Conservation (phyloP, 441 rosid species). For the Theobroma grandiflorum region DNA sequence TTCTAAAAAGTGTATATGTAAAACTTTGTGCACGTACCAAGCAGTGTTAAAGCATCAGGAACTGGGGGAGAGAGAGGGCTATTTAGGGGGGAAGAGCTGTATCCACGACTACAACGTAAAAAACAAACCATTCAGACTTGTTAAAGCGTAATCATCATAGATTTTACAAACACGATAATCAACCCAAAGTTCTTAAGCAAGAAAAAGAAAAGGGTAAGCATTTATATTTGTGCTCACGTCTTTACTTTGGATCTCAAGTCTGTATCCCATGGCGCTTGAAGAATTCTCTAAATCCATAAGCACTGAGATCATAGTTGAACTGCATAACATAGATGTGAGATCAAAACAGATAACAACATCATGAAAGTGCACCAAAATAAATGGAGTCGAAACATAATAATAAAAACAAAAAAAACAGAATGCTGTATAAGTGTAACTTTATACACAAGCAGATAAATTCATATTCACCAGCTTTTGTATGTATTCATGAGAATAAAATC, state of each 20-base stretch:
- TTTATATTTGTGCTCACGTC: background rate
- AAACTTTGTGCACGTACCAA: no score
- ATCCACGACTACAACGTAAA: background rate
- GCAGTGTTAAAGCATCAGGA: no score
- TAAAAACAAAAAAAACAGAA: background rate
- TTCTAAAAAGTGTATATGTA: no score
- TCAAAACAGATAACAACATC: background rate
- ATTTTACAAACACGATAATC: background rate
- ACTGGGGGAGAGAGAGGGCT: no score
- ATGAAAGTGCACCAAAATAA: background rate
- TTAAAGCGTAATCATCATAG: background rate
- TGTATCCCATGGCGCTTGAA: slow-evolving; percentile 79
- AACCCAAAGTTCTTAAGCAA: background rate
- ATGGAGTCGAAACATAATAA: background rate
- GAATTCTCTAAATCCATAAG: slow-evolving; percentile 92
- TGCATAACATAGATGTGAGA: slow-evolving; percentile 34
- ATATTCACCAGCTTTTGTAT: background rate
- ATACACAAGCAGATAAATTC: background rate
- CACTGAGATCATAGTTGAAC: slow-evolving; percentile 85
- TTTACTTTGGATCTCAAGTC: slow-evolving; percentile 49
- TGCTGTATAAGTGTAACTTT: background rate
- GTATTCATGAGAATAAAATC: background rate
- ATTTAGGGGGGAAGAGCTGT: no score
- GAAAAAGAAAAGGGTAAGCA: background rate
- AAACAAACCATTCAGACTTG: background rate